phyloP scores from a whole-genome alignment of 2,329 filamentous ascomycete genomes.

The Aspergillus unguis region DNA sequence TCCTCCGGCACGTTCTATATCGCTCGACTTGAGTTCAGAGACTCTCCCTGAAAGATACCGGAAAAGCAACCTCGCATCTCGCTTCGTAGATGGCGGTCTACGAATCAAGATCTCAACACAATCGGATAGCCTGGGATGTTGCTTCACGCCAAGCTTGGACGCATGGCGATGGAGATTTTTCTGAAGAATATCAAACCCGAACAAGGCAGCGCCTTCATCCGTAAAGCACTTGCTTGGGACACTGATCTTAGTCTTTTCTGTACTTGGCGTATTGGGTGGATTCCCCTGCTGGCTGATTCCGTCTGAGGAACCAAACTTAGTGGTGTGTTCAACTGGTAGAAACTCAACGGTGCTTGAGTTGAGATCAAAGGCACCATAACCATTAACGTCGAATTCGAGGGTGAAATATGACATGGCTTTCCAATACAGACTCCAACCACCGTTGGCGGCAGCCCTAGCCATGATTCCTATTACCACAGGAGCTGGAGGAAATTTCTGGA shows the following conservation, averaged over 20 bases:
- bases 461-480: slow-evolving; percentile 76
- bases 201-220: slow-evolving; percentile 69
- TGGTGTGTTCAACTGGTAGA: slow-evolving; percentile 58
- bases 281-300: background rate
- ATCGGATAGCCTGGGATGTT: slow-evolving; percentile 72
- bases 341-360: slow-evolving; percentile 56
- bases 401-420: slow-evolving; percentile 79
- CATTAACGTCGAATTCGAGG: slow-evolving; percentile 71
- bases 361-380: slow-evolving; percentile 66
- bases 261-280: background rate
- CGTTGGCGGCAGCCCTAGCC: slow-evolving; percentile 55
- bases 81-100: slow-evolving; percentile 65
- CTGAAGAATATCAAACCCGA: slow-evolving; percentile 77
- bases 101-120: slow-evolving; percentile 72
- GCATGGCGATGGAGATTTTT: slow-evolving; percentile 77
- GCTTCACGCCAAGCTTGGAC: slow-evolving; percentile 78
- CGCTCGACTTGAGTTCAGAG: slow-evolving; percentile 65
- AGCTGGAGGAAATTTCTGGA: slow-evolving; percentile 68
- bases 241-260: slow-evolving; percentile 61
- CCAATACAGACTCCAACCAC: slow-evolving; percentile 56
- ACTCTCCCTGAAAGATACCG: slow-evolving; percentile 77
- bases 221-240: slow-evolving; percentile 75
- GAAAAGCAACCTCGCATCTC: slow-evolving; percentile 70
- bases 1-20: slow-evolving; percentile 59
- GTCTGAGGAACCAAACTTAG: background rate